phyloP scores from a whole-genome alignment of 2,329 filamentous ascomycete species.

The Aspergillus cejpii region DNA sequence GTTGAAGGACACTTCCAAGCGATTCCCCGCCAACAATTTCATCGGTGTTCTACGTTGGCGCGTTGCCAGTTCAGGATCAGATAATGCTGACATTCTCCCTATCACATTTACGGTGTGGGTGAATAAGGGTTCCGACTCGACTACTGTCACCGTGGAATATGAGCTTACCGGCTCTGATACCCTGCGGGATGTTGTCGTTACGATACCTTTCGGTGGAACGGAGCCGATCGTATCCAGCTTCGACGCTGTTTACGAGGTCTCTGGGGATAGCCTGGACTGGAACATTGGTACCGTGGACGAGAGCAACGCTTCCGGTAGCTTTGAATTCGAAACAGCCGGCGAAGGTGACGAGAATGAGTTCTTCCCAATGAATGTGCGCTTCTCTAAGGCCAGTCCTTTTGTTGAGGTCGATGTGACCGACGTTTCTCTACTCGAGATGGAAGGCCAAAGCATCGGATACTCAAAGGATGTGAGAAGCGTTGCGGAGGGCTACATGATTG shows the following conservation, averaged over 20 bases:
- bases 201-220: conserved; percentile 75
- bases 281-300: conserved; percentile 79
- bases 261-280: conserved; percentile 90
- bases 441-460: conserved; percentile 40
- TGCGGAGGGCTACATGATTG: conserved; percentile 42
- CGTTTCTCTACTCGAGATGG: conserved; percentile 42
- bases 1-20: conserved; percentile 77
- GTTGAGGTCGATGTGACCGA: conserved; percentile 76
- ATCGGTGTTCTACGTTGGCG: conserved; percentile 93
- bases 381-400: conserved; percentile 78
- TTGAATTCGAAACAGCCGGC: conserved; percentile 87
- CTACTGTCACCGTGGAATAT: conserved; percentile 90
- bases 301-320: conserved; percentile 74
- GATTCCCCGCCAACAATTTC: conserved; percentile 89
- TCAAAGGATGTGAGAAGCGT: conserved; percentile 43
- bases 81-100: conserved; percentile 73
- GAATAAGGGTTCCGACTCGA: conserved; percentile 76
- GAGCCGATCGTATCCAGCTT: conserved; percentile 89
- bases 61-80: conserved; percentile 65
- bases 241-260: conserved; percentile 89
- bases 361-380: conserved; percentile 92
- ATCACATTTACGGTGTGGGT: conserved; percentile 98
- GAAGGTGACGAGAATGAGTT: conserved; percentile 88
- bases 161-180: conserved; percentile 76
- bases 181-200: conserved; percentile 76